Evolutionary conservation across 2,329 filamentous ascomycete species (phyloP).

Genomic region (Diplodia sapinea): DNA sequence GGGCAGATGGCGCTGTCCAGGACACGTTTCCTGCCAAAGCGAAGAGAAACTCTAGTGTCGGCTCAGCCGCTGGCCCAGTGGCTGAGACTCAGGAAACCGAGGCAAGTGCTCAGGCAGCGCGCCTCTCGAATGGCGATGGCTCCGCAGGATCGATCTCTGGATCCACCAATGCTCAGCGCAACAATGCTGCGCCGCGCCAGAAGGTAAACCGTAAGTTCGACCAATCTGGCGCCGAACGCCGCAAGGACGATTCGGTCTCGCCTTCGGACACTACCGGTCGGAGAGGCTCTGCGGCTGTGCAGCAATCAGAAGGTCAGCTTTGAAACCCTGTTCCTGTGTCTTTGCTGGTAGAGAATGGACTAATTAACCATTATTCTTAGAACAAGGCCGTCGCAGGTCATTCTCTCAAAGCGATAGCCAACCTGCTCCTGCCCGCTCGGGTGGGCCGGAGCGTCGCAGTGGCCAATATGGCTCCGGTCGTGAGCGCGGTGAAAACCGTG

Average conservation of each 20-base stretch:
- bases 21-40: slow-evolving; percentile 42
- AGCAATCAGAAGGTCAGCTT: slow-evolving; percentile 43
- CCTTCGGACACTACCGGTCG: slow-evolving; percentile 34
- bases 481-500: slow-evolving; percentile 53
- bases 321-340: neutral
- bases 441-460: slow-evolving; percentile 42
- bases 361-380: slow-evolving; percentile 26
- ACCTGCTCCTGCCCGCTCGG: slow-evolving; percentile 32
- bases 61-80: slow-evolving; percentile 37
- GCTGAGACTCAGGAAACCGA: slow-evolving; percentile 39
- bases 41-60: slow-evolving; percentile 45
- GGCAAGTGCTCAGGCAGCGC: slow-evolving; percentile 27
- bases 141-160: slow-evolving; percentile 9
- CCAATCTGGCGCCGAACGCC: slow-evolving; percentile 18
- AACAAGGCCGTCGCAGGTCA: slow-evolving; percentile 43
- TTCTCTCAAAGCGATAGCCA: slow-evolving; percentile 41
- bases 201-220: slow-evolving; percentile 28
- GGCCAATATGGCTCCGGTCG: slow-evolving; percentile 46
- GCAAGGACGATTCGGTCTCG: slow-evolving; percentile 30
- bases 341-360: neutral
- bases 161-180: slow-evolving; percentile 2
- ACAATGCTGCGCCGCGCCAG: slow-evolving; percentile 25
- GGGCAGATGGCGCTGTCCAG: slow-evolving; percentile 38
- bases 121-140: slow-evolving; percentile 21
- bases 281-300: slow-evolving; percentile 40